Conservation (phyloP, 768 basidiomycete genomes). For the Termitomyces sp. region DNA sequence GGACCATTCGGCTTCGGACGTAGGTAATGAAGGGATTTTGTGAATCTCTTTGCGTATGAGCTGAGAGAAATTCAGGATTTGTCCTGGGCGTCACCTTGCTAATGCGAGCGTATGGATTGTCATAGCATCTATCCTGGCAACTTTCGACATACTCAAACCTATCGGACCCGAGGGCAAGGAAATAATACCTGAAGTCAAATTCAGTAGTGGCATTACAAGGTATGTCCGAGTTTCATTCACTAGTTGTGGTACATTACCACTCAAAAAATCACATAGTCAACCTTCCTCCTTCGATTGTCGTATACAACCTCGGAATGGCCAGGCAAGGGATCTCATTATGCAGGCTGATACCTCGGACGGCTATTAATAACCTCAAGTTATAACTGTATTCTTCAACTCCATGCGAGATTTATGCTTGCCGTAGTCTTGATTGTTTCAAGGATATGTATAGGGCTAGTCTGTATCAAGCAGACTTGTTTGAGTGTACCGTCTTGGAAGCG, state of each 20-base stretch:
- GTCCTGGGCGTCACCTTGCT: not conserved
- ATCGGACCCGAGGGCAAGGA: not conserved
- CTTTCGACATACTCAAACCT: not conserved
- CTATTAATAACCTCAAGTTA: not conserved
- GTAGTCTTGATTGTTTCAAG: not conserved
- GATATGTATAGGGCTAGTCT: not conserved
- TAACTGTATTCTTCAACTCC: not conserved
- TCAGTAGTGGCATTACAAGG: not conserved
- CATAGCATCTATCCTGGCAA: not conserved
- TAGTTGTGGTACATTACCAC: too few relatives aligned
- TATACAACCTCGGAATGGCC: not conserved
- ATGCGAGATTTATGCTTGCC: not conserved
- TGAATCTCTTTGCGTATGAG: not conserved
- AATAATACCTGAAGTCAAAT: not conserved
- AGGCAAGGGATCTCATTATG: not conserved
- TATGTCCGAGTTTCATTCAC: not conserved
- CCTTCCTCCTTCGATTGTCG: not conserved
- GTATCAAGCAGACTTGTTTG: not conserved
- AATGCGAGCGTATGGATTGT: not conserved
- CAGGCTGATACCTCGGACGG: not conserved
- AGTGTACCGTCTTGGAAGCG: not conserved
- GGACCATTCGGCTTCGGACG: conserved; percentile 2
- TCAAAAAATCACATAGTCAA: not conserved
- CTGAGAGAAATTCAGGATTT: not conserved
- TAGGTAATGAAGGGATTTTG: not conserved